Percentiles rank a stretch among this genome's conserved stretches.
Evolutionary conservation across 2,329 filamentous ascomycete genomes (phyloP).

Genomic region (Xylariaceae sp.): DNA sequence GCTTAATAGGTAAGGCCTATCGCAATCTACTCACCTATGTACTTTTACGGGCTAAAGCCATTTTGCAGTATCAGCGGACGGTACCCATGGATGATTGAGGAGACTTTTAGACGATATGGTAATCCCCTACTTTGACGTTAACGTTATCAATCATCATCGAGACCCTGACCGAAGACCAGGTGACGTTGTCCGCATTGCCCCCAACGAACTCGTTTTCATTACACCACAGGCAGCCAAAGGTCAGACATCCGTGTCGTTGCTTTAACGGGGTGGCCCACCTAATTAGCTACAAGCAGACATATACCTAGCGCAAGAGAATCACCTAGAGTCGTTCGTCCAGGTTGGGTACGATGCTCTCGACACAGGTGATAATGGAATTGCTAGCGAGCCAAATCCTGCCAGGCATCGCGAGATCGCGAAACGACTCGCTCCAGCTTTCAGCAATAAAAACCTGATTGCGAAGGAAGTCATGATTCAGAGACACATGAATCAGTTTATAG

Average conservation of each 20-base stretch:
- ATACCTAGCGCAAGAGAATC: conserved; percentile 11
- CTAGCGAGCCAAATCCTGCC: conserved; percentile 14
- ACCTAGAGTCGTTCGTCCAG: conserved; percentile 14
- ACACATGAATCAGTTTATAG: conserved; percentile 12
- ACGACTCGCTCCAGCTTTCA: conserved; percentile 15
- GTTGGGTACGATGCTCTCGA: conserved; percentile 12
- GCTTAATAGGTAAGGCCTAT: conserved; percentile 1
- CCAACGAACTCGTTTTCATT: too few species aligned
- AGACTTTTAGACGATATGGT: conserved; percentile 9
- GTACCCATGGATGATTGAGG: conserved; percentile 9
- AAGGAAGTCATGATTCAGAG: conserved; percentile 10
- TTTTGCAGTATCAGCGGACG: conserved; percentile 6
- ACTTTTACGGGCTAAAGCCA: not conserved
- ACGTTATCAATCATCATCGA: not conserved
- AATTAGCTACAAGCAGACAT: conserved; percentile 7
- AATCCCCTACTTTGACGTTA: not conserved
- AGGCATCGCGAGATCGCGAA: conserved; percentile 17
- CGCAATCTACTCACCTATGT: conserved; percentile 1
- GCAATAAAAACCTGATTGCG: conserved; percentile 7
- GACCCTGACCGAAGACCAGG: too few species aligned
- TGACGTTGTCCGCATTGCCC: too few species aligned
- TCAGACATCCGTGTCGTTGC: too few species aligned
- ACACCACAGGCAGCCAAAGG: too few species aligned
- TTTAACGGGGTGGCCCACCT: too few species aligned
- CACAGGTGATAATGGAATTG: conserved; percentile 14